phyloP scores from a whole-genome alignment of 257 asterid species.

The Solanum lycopersicoides region DNA sequence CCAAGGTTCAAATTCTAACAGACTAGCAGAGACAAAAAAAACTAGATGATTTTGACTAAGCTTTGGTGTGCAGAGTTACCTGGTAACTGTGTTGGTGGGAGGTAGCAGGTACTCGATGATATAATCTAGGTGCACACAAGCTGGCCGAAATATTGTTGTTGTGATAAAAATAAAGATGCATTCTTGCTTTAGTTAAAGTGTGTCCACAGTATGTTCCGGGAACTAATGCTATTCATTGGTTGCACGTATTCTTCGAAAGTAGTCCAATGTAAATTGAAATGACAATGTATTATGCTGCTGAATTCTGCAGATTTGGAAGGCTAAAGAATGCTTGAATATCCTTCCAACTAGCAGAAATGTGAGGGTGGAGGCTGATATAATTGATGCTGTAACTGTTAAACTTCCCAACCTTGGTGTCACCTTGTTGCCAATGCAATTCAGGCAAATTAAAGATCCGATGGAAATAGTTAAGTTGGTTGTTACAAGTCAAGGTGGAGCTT shows the following conservation, averaged over 20 bases:
- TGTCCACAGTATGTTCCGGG: neutral
- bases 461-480: conserved; percentile 83
- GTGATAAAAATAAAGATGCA: neutral
- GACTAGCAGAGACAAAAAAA: neutral
- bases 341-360: conserved; percentile 79
- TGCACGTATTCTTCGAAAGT: neutral
- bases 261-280: neutral
- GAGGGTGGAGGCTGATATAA: conserved; percentile 76
- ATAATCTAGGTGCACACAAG: neutral
- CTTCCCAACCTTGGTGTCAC: conserved; percentile 95
- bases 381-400: conserved; percentile 81
- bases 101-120: neutral
- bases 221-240: neutral
- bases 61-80: neutral
- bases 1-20: neutral
- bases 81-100: neutral
- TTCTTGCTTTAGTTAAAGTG: neutral
- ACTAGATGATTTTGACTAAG: neutral
- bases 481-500: conserved; percentile 76
- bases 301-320: conserved; percentile 78
- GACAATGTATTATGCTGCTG: neutral
- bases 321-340: conserved; percentile 90
- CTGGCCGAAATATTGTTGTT: neutral
- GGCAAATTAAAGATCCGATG: conserved; percentile 95
- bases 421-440: conserved; percentile 90